phyloP scores from a whole-genome alignment of 2,329 filamentous ascomycete genomes.

The Aureobasidium lini region DNA sequence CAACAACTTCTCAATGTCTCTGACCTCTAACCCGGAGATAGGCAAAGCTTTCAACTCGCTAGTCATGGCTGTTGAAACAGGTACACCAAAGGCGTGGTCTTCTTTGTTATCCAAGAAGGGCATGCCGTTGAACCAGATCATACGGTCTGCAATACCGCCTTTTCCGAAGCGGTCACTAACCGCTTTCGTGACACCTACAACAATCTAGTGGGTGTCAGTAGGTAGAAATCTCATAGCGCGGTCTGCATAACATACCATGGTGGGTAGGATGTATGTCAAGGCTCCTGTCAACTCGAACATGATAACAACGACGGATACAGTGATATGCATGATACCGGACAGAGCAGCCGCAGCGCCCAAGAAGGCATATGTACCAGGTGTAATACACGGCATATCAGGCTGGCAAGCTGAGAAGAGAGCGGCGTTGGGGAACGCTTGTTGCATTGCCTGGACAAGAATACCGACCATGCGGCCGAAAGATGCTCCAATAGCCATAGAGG shows the following conservation, averaged over 20 bases:
- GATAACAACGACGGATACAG: slow-evolving; percentile 92
- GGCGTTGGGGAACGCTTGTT: slow-evolving; percentile 75
- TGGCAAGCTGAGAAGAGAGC: slow-evolving; percentile 82
- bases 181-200: slow-evolving; percentile 92
- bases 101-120: slow-evolving; percentile 97
- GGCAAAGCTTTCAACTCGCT: slow-evolving; percentile 80
- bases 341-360: slow-evolving; percentile 85
- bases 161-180: slow-evolving; percentile 88
- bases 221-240: neutral
- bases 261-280: slow-evolving; percentile 90
- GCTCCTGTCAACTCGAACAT: slow-evolving; percentile 99
- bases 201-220: slow-evolving; percentile 49
- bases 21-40: slow-evolving; percentile 63
- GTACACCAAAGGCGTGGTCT: slow-evolving; percentile 91
- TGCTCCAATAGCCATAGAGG: slow-evolving; percentile 94
- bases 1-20: slow-evolving; percentile 69
- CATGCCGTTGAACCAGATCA: slow-evolving; percentile 98
- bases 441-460: slow-evolving; percentile 81
- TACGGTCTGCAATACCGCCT: slow-evolving; percentile 91
- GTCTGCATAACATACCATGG: slow-evolving; percentile 55
- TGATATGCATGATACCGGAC: slow-evolving; percentile 97
- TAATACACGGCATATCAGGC: slow-evolving; percentile 91
- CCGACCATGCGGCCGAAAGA: slow-evolving; percentile 92
- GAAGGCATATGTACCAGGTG: slow-evolving; percentile 93
- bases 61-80: slow-evolving; percentile 64